Base-by-base conservation (phyloP, 805 yeast species). In the Candida suzukii region DNA sequence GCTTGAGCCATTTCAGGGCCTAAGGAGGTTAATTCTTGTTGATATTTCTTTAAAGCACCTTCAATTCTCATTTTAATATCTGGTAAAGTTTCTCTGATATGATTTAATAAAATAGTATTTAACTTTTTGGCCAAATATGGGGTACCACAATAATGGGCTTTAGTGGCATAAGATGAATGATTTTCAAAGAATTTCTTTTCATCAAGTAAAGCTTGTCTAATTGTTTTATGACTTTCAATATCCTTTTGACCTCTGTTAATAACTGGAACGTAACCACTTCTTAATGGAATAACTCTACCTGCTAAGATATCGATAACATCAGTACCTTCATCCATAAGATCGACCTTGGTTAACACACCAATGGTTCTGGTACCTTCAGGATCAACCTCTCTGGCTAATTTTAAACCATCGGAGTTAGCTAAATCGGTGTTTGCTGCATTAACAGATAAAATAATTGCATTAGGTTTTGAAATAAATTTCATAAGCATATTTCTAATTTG, bases 61-160 rank as follows among this genome's bases (percentile, higher is more conserved):
- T 88, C 95, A 54, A 90, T 85, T 63, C 91, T 81, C 63, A 84
- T 75, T 65, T 88, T 93, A 54, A 93, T 93, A 51, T 93, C 98
- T 16, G 99, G 99, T 58, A 84, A 68, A 9, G 88, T 83, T 41
- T 82, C 78, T 62, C 84, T 80, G 63, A 93, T 93, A 66, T 93
- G 99, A 58, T 82, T 88, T 66, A 88, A 73, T 53, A 93, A 74
- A 52, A 93, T 87, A 34, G 83, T 79, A 64, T 87, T 93, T 57
- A 93, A 76, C 64, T 88, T 87, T 60, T 88, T 85, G 40, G 98
- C 96, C 58, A 93, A 71, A 63, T 83, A 93, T 32, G 97, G 97
- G n/a, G 99, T 93, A 63, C 99, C 99, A 66, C 99, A 93, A 67
- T 80, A 91, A 57, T 87, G 95, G 8, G 97, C 91, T 61, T 91